Conservation (phyloP, 176 grass and related monocot species). For the Eragrostis curvula region DNA sequence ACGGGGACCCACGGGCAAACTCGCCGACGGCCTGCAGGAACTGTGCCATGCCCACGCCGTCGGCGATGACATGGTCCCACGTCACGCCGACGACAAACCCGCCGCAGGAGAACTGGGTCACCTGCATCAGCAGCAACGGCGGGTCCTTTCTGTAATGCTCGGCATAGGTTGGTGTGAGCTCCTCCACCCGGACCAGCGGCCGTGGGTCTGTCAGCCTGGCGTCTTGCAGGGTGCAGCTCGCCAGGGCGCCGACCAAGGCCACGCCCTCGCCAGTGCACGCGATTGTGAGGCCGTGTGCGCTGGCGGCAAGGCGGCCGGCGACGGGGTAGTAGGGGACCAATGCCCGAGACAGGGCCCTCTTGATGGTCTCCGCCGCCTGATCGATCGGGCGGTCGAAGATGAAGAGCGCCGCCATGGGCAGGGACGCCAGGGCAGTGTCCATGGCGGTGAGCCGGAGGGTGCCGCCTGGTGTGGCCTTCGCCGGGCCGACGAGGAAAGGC, state of each 20-base stretch:
- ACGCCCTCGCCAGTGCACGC: conserved; percentile 30
- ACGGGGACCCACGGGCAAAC: not conserved
- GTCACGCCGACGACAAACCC: conserved; percentile 18
- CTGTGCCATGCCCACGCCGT: conserved; percentile 24
- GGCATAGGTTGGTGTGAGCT: not conserved
- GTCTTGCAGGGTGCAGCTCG: not conserved
- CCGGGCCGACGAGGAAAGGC: conserved; percentile 21
- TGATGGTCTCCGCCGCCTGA: not conserved
- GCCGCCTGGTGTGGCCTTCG: not conserved
- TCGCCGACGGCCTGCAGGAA: conserved; percentile 29
- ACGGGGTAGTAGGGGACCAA: conserved; percentile 26
- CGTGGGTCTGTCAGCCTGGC: conserved; percentile 1
- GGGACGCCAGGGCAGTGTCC: conserved; percentile 19
- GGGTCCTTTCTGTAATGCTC: not conserved
- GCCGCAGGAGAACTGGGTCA: conserved; percentile 20
- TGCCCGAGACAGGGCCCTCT: not conserved
- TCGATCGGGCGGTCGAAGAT: conserved; percentile 11
- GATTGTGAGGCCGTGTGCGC: not conserved
- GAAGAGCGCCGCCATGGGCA: conserved; percentile 7
- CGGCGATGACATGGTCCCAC: conserved; percentile 29
- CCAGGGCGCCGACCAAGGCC: conserved; percentile 20
- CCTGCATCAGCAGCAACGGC: not conserved
- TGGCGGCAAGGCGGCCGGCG: not conserved
- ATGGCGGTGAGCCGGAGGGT: conserved; percentile 7
- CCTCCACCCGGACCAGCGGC: not conserved